Evolutionary conservation across 352 stramenopile species (phyloP).

Genomic region (Phytopythium boreale): DNA sequence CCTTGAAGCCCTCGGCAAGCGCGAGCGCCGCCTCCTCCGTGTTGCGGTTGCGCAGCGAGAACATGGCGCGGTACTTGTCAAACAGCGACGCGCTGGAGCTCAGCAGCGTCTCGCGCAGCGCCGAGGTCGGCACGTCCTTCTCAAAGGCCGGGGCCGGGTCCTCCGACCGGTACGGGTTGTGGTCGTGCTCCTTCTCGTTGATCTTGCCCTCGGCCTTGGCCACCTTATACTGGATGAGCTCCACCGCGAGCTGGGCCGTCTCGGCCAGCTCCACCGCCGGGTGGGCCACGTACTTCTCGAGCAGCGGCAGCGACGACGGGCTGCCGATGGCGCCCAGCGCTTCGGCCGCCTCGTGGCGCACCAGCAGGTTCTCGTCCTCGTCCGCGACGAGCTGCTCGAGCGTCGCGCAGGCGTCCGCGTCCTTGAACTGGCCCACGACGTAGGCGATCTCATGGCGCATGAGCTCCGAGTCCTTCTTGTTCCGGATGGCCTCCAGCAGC

Average conservation of each 20-base stretch:
- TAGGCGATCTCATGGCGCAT: conserved; percentile 98
- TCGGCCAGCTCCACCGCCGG: conserved; percentile 90
- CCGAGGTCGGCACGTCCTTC: conserved; percentile 61
- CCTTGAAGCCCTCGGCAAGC: conserved; percentile 68
- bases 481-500: conserved; percentile 71
- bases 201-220: conserved; percentile 50
- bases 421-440: conserved; percentile 97
- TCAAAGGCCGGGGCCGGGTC: conserved; percentile 92
- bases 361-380: conserved; percentile 89
- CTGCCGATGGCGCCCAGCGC: conserved; percentile 96
- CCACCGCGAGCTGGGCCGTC: conserved; percentile 93
- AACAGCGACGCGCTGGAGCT: conserved; percentile 90
- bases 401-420: conserved; percentile 75
- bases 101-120: conserved; percentile 88
- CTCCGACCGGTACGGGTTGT: conserved; percentile 92
- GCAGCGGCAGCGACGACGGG: conserved; percentile 63
- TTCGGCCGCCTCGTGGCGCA: conserved; percentile 94
- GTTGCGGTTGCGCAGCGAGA: conserved; percentile 96
- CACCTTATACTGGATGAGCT: conserved; percentile 91
- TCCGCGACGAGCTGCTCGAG: conserved; percentile 81
- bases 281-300: conserved; percentile 86
- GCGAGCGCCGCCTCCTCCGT: conserved; percentile 83
- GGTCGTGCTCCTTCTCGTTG: conserved; percentile 62
- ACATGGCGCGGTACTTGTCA: conserved; percentile 96
- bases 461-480: conserved; percentile 90